Base-by-base conservation (phyloP, 2,329 filamentous ascomycete genomes). In the Penicillium sclerotigenum region DNA sequence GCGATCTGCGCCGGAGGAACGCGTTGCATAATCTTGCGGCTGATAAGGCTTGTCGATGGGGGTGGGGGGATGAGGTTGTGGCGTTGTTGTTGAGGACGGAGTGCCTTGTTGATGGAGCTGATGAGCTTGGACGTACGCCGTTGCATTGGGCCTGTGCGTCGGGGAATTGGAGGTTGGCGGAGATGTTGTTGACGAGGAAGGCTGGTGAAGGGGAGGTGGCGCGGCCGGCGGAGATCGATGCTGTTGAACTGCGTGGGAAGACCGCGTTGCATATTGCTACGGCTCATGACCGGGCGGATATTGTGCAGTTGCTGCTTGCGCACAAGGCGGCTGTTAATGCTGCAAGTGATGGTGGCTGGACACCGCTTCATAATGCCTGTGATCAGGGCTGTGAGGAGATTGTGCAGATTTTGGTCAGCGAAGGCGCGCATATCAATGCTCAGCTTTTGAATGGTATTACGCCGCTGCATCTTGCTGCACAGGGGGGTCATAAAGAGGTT, bases 101-200 rank as follows among this genome's bases (percentile, higher is more conserved):
- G 22, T 75, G 76, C 56, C 62, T 68, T 11, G 66, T 80, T 29
- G 76, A 79, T 58, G 75, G 73, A 7, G 62, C 64, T 4, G 65
- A 81, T 63, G 73, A 74, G 49, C 65, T 79, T 22, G 78, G 79
- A 10, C 75, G 83, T 13, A 82, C 80, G 29, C 79, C 83, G 3
- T 66, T 85, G 40, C 77, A 84, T 57, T 85, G 82, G 82, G 82
- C 83, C 1, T 83, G 81, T 34, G 81, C 80, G 24, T 83, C 82
- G 42, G 80, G 80, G 18, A 83, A 84, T 62, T 70, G 77, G 47
- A 73, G 75, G 31, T 71, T 84, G 11, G 80, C 77, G 18, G 75
- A 78, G 52, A 71, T 78, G 61, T 70, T 85, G 28, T 70, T 83
- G 5, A 70, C 65, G 16, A 61, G 70, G 55, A 55, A 65, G 31